Base-by-base conservation (phyloP, 2,329 filamentous ascomycete species). In the Xylogone sp. region DNA sequence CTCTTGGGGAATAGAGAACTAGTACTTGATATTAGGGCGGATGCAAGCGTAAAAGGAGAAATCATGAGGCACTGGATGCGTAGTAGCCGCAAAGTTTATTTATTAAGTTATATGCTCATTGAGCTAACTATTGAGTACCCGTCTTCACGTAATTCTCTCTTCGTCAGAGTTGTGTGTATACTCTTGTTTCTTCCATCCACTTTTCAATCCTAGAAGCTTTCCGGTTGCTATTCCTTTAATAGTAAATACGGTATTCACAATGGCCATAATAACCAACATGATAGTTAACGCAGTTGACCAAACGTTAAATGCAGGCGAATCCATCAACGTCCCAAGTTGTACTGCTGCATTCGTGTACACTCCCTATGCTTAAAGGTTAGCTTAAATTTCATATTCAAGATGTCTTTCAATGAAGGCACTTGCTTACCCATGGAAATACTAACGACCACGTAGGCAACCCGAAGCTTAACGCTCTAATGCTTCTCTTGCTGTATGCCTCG, bases 281-380 rank as follows among this genome's bases (percentile, higher is more conserved):
- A 71, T 45, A 7, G 68, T 50, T 31, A 74, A 56, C 2, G 59
- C 64, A 1, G 66, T 70, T 1, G 70, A 71, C 59, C 69, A 68
- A 2, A 73, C 65, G 13, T 59, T 54, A 48, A 72, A 73, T 3
- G 69, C 66, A 0, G 65, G 55, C 2, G 69, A 71, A 21, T 71
- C 64, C 60, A 75, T 65, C 20, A 68, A 55, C 43, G 60, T 66
- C 6, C 68, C 69, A 5, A 75, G 60, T 46, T 69, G 56, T 10
- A 71, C 60, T 1, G 69, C 68, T 1, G 65, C 63, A 39, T 70
- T 71, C 2, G 68, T 69, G 51, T 71, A 72, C 0, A 70, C 67
- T 2, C 70, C 70, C 69, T 71, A 39, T 24, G 29, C 42, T 22
- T 13, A 21, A 42, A 8, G 18, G 19, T 54, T 19, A 55, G 46